phyloP scores from a whole-genome alignment of 805 yeast genomes.

The Nakazawaea populi region DNA sequence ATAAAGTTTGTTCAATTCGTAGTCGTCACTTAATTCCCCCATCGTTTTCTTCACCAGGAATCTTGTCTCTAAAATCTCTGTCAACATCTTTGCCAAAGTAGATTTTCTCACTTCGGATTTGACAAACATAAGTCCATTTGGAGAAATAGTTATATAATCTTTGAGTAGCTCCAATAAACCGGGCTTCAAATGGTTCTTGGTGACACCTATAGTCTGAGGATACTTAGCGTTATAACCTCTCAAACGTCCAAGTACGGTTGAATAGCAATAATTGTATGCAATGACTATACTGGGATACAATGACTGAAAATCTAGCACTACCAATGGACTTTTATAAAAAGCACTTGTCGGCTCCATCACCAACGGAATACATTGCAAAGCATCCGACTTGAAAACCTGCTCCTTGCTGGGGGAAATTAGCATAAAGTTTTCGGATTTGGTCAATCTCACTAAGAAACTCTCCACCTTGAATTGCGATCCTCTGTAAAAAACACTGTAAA shows the following conservation, averaged over 20 bases:
- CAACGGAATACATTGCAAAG: conserved; percentile 82
- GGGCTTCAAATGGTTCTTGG: conserved; percentile 41
- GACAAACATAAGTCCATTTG: conserved; percentile 82
- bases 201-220: conserved; percentile 48
- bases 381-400: conserved; percentile 78
- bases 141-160: conserved; percentile 62
- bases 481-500: conserved; percentile 76
- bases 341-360: conserved; percentile 89
- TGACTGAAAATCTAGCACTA: conserved; percentile 91
- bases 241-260: conserved; percentile 63
- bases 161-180: conserved; percentile 50
- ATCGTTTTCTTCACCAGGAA: conserved; percentile 74
- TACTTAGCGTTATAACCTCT: conserved; percentile 41
- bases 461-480: conserved; percentile 96
- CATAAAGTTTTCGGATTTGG: conserved; percentile 70
- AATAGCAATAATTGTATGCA: conserved; percentile 85
- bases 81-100: conserved; percentile 73
- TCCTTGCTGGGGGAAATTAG: conserved; percentile 73
- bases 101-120: conserved; percentile 64
- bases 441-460: conserved; percentile 66
- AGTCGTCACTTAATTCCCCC: conserved; percentile 40
- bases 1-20: conserved; percentile 47
- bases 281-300: conserved; percentile 88
- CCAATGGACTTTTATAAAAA: conserved; percentile 81
- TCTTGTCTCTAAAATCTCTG: conserved; percentile 76